Base-by-base conservation (phyloP, 768 basidiomycete species). In the Boletellus emodensis region DNA sequence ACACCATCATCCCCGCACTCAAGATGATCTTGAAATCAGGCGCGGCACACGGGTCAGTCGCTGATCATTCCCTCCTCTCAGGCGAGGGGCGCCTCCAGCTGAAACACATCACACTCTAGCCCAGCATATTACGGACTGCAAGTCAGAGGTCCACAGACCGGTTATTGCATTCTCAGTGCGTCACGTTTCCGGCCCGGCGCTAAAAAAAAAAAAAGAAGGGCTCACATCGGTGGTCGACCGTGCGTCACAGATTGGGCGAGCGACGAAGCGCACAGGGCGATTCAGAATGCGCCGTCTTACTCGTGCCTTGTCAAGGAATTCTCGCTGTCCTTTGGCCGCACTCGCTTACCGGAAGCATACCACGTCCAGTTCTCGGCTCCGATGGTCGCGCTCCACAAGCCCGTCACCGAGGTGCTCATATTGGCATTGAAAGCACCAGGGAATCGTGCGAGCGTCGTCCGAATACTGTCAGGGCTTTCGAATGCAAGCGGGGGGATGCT, bases 201-300 rank as follows among this genome's bases (percentile, higher is more conserved):
- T 20, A 15, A 15, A 36, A 24, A 13, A 24, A 24, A 24, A 6
- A 6, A 6, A n/a, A n/a, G n/a, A n/a, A n/a, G n/a, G 40, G 17
- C 14, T 46, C 4, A 41, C 12, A 30, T 8, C 8, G 30, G 30
- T 7, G 26, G n/a, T 24, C 24, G 24, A 24, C 24, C 18, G 24
- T 17, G 45, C 22, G 10, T 18, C 12, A 9, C 24, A 68, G 66
- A 68, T 45, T 66, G 63, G 64, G 66, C 63, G 12, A 61, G 12
- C 34, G 51, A 46, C 10, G 59, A 65, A 9, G 37, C 53, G n/a
- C 66, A 66, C 51, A 33, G 54, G 34, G 49, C 52, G 0, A 0
- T 61, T 30, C 55, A 59, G 1, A 20, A 54, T 3, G 37, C 15
- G 8, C 30, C 48, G 1, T 26, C 35, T 4, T 61, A 61, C 26